A percentile compares a stretch with the other conserved stretches of the same genome.
Evolutionary conservation across 371 early-diverging fungal species (phyloP).

Genomic region (Haplosporangium sp.): DNA sequence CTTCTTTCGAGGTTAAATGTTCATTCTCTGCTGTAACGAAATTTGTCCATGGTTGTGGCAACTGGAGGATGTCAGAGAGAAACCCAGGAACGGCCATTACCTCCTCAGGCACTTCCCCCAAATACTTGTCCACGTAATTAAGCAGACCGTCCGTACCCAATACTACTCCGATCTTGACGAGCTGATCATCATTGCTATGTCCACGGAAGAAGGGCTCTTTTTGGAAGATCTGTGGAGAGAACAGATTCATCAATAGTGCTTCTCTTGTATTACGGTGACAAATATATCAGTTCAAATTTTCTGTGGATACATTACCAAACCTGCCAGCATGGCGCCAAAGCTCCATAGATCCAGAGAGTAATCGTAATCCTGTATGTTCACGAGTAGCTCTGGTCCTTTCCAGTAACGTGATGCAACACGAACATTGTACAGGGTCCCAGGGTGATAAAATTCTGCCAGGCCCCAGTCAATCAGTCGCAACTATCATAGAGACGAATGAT

Average conservation of each 20-base stretch:
- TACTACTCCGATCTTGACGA: slow-evolving; percentile 96
- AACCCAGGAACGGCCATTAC: too few species aligned
- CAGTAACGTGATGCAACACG: slow-evolving; percentile 99
- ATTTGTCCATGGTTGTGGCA: slow-evolving; percentile 79
- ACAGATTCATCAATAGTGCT: background rate
- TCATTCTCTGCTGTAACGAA: slow-evolving; percentile 89
- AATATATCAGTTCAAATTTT: background rate
- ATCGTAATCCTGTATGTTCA: slow-evolving; percentile 97
- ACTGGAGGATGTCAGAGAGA: too few species aligned
- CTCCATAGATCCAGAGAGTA: slow-evolving; percentile 99
- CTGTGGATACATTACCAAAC: slow-evolving; percentile 73
- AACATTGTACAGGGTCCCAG: slow-evolving; percentile 97
- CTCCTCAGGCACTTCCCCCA: slow-evolving; percentile 84
- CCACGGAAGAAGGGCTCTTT: slow-evolving; percentile 99
- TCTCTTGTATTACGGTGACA: background rate
- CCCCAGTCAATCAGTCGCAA: slow-evolving; percentile 99
- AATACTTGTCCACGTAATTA: slow-evolving; percentile 93
- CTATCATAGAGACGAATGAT: slow-evolving; percentile 41
- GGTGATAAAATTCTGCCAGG: slow-evolving; percentile 99
- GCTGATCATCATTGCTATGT: slow-evolving; percentile 96
- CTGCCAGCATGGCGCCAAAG: slow-evolving; percentile 98
- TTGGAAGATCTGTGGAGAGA: slow-evolving; percentile 83
- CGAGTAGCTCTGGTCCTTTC: slow-evolving; percentile 99
- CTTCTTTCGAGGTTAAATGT: slow-evolving; percentile 85
- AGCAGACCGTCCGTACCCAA: slow-evolving; percentile 94